These are phyloP conservation scores for Ogataea corticis DNA, from an alignment of 805 yeast genomes.

Conservation along the genomic window DNA sequence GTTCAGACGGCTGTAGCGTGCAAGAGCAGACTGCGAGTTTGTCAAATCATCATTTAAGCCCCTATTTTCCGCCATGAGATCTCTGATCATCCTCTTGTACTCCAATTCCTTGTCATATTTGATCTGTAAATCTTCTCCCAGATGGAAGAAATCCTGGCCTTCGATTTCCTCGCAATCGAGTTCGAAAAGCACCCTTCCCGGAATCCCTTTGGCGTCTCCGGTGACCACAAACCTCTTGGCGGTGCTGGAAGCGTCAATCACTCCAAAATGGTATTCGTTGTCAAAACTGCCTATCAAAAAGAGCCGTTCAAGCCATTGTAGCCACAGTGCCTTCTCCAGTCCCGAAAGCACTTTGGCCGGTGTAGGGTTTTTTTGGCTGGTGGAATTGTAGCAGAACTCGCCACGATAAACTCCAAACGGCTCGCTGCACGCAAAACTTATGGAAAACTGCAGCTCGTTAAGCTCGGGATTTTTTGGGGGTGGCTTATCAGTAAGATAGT, in stretches of 20 bases:
- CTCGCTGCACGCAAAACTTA: conserved; percentile 16
- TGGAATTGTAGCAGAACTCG: neutral
- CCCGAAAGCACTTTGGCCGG: conserved; percentile 6
- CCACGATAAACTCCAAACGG: conserved; percentile 7
- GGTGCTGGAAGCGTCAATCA: conserved; percentile 3
- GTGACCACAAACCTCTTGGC: conserved; percentile 12
- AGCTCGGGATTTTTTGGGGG: neutral
- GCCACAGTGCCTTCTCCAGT: conserved; percentile 11
- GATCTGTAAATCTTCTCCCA: conserved; percentile 14
- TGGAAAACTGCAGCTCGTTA: conserved; percentile 3
- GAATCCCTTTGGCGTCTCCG: conserved; percentile 12
- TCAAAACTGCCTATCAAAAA: conserved; percentile 14
- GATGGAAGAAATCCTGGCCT: conserved; percentile 11
- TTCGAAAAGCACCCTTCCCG: conserved; percentile 17
- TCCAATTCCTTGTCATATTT: conserved; percentile 17
- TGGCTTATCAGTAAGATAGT: neutral
- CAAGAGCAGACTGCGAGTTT: conserved; percentile 9
- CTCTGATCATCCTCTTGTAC: conserved; percentile 8
- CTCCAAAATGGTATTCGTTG: conserved; percentile 11
- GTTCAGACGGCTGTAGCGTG: conserved; percentile 3
- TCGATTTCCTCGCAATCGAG: conserved; percentile 7
- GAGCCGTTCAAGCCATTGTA: conserved; percentile 11
- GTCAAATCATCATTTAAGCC: conserved; percentile 10
- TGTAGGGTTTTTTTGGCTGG: neutral
- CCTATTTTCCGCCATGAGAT: conserved; percentile 5